Conservation (phyloP, 139 green algal genomes). For the Microglena sp. region DNA sequence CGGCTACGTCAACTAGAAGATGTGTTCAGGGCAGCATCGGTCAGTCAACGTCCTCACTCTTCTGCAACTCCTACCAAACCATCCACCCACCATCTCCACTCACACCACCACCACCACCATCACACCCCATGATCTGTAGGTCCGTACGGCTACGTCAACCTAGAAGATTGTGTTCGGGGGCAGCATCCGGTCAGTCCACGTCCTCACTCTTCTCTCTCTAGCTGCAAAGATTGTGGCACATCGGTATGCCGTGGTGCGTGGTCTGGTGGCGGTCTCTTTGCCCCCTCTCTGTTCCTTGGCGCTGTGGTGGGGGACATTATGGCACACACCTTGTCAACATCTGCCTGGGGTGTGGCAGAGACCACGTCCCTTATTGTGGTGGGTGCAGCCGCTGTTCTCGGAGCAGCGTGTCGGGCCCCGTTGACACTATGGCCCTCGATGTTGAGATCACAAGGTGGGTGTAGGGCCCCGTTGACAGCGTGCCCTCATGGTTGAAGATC, state of each 20-base stretch:
- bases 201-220: constrained; percentile 64
- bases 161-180: constrained; percentile 48
- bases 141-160: constrained; percentile 47
- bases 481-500: no score
- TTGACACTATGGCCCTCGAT: constrained; percentile 50
- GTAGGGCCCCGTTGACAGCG: no score
- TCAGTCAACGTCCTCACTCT: no score
- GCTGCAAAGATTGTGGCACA: constrained; percentile 84
- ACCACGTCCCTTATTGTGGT: constrained; percentile 48
- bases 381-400: constrained; percentile 48
- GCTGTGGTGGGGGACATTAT: constrained; percentile 36
- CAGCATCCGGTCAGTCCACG: constrained; percentile 22
- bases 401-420: constrained; percentile 42
- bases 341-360: constrained; percentile 35
- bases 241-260: constrained; percentile 40
- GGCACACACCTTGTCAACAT: constrained; percentile 14
- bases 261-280: constrained; percentile 86
- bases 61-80: not conserved
- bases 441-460: no score
- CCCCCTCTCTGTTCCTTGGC: constrained; percentile 91
- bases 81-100: no score
- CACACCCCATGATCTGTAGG: constrained; percentile 11
- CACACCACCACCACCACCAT: no score
- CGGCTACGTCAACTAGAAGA: constrained; percentile 48
- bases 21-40: no score